Base-by-base conservation (phyloP, 2,329 filamentous ascomycete genomes). In the Penicillium vulpinum region DNA sequence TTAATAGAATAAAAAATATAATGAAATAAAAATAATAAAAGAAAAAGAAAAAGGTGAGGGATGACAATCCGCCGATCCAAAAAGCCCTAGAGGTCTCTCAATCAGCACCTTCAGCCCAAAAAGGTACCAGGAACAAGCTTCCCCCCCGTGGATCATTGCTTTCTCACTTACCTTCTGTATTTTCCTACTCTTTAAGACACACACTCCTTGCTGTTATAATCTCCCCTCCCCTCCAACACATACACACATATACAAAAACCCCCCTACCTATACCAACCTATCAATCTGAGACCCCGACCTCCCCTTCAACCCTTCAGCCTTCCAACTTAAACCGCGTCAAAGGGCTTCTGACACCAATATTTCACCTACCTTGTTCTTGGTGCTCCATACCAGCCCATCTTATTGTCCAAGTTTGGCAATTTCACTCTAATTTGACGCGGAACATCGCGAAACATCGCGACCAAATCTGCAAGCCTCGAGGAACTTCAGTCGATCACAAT, bases 221-320 rank as follows among this genome's bases (percentile, higher is more conserved):
- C 60, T 53, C 61, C 44, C 49, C 58, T 53, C 59, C 49, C 40
- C 49, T 43, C 28, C 5, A n/a, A 15, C 29, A n/a, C 43, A 41
- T 16, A 24, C 16, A 26, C 39, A n/a, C 16, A 31, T 29, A 45
- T 31, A 46, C 16, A 26, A 16, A 5, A n/a, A 22, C 15, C 46
- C 49, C 60, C 60, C 54, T 59, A 53, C 55, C 49, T 46, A 33
- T 46, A 53, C 57, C 45, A 48, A 49, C 28, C 47, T 53, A 57
- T 59, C 49, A 56, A 60, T 66, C 64, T 65, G 63, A 66, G 59
- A 67, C 64, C 60, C 9, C 26, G 59, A 67, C 64, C 60, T 28
- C 26, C 26, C 26, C 26, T 28, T 28, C 29, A 63, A 28, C 63
- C 57, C 51, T 56, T 51, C 36, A 29, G 26, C 51, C 26, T 13